Conservation (phyloP, 2,329 filamentous ascomycete species). For the Albophoma yamanashiensis region DNA sequence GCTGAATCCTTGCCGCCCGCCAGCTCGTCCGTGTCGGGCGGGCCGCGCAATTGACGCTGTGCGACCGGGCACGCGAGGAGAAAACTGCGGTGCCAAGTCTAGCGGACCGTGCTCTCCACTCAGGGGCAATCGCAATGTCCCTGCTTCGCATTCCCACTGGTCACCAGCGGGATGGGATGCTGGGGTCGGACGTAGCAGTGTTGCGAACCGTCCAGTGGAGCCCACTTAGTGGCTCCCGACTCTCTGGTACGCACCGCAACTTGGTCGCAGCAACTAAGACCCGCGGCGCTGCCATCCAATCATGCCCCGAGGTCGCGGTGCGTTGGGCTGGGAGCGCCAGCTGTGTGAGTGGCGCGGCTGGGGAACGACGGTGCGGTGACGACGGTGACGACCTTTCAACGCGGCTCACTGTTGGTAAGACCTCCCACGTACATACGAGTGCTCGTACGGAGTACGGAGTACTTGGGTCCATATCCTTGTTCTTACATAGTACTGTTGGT, state of each 20-base stretch:
- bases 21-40: background rate
- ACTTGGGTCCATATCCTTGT: background rate
- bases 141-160: background rate
- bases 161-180: slow-evolving; percentile 13
- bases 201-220: slow-evolving; percentile 18
- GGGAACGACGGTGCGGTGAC: background rate
- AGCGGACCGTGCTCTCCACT: slow-evolving; percentile 5
- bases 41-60: background rate
- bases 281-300: slow-evolving; percentile 4
- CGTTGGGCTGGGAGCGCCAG: background rate
- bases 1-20: background rate
- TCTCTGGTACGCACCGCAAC: slow-evolving; percentile 19
- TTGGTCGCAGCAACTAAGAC: slow-evolving; percentile 13
- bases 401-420: background rate
- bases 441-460: background rate
- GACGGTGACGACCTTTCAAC: background rate
- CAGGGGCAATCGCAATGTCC: background rate
- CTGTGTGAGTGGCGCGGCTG: background rate
- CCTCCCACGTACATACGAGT: background rate
- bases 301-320: background rate
- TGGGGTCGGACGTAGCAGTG: slow-evolving; percentile 4
- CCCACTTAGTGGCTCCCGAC: slow-evolving; percentile 17
- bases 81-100: background rate
- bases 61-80: background rate
- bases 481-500: background rate